phyloP scores from a whole-genome alignment of 1,139 yeast genomes.

The Magnusiomyces paraingens region DNA sequence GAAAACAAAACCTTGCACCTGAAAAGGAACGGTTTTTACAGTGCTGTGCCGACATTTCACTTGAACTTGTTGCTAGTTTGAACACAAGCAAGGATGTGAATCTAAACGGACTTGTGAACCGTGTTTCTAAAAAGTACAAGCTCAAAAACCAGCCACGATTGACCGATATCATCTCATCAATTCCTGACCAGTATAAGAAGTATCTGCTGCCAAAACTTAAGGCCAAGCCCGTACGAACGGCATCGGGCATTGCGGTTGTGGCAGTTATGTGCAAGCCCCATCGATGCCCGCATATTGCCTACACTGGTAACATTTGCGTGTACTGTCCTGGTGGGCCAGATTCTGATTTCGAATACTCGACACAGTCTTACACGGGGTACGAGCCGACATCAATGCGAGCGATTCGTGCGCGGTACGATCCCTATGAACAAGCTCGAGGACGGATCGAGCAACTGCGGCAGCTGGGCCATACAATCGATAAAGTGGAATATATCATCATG shows the following conservation, averaged over 20 bases:
- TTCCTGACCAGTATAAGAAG: slow-evolving; percentile 93
- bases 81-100: slow-evolving; percentile 75
- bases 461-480: slow-evolving; percentile 93
- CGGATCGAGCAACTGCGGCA: slow-evolving; percentile 92
- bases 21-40: slow-evolving; percentile 90
- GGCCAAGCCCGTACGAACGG: slow-evolving; percentile 98
- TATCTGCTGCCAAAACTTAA: slow-evolving; percentile 86
- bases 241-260: slow-evolving; percentile 94
- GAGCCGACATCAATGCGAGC: slow-evolving; percentile 99
- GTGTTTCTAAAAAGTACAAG: slow-evolving; percentile 84
- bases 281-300: slow-evolving; percentile 98
- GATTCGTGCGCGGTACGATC: slow-evolving; percentile 94
- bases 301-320: slow-evolving; percentile 97
- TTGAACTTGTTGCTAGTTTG: slow-evolving; percentile 76
- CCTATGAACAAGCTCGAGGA: slow-evolving; percentile 98
- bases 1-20: slow-evolving; percentile 30
- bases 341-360: slow-evolving; percentile 93
- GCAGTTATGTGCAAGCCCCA: slow-evolving; percentile 99
- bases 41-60: slow-evolving; percentile 88
- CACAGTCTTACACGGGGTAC: slow-evolving; percentile 97
- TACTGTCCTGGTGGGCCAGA: slow-evolving; percentile 99
- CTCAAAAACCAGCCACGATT: slow-evolving; percentile 88
- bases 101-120: slow-evolving; percentile 79
- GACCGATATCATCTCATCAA: slow-evolving; percentile 89
- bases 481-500: slow-evolving; percentile 96